These are phyloP conservation scores for Melanogaster broomeanus DNA, from an alignment of 768 basidiomycete genomes.

Conservation along the genomic window DNA sequence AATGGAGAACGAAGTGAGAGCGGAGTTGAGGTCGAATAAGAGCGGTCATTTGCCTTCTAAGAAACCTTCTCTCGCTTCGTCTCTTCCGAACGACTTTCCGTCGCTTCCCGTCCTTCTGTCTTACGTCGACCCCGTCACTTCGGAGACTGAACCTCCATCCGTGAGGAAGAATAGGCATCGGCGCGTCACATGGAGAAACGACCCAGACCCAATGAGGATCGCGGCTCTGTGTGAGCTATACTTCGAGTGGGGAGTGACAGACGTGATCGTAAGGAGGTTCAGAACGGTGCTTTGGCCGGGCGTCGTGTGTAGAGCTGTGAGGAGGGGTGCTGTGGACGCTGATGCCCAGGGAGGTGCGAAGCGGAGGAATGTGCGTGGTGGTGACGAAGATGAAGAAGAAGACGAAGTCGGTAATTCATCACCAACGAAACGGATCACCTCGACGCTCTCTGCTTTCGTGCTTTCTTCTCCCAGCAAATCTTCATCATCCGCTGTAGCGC, in stretches of 20 bases:
- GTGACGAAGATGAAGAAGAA: constrained; percentile 1
- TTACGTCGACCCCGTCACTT: constrained; percentile 79
- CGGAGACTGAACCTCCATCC: constrained; percentile 47
- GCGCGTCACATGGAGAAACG: constrained; percentile 49
- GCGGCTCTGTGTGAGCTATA: constrained; percentile 82
- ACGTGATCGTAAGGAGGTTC: constrained; percentile 82
- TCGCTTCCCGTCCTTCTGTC: constrained; percentile 70
- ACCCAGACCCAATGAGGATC: constrained; percentile 70
- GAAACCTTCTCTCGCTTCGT: constrained; percentile 60
- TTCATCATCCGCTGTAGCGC: background rate
- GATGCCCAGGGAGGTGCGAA: constrained; percentile 32
- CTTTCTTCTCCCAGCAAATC: constrained; percentile 20
- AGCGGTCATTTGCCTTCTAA: constrained; percentile 65
- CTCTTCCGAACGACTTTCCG: constrained; percentile 69
- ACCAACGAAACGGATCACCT: constrained; percentile 15
- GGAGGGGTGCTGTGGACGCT: constrained; percentile 57
- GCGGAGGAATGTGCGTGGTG: background rate
- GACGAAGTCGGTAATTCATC: constrained; percentile 2
- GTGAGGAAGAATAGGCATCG: constrained; percentile 35
- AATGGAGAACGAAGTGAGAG: constrained; percentile 64
- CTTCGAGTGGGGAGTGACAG: constrained; percentile 91
- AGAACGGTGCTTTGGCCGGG: constrained; percentile 82
- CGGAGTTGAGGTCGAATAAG: constrained; percentile 71
- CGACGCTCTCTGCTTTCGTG: constrained; percentile 10
- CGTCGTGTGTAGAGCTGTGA: constrained; percentile 66